Conservation (phyloP, 805 yeast genomes). For the Lachancea mirantina region DNA sequence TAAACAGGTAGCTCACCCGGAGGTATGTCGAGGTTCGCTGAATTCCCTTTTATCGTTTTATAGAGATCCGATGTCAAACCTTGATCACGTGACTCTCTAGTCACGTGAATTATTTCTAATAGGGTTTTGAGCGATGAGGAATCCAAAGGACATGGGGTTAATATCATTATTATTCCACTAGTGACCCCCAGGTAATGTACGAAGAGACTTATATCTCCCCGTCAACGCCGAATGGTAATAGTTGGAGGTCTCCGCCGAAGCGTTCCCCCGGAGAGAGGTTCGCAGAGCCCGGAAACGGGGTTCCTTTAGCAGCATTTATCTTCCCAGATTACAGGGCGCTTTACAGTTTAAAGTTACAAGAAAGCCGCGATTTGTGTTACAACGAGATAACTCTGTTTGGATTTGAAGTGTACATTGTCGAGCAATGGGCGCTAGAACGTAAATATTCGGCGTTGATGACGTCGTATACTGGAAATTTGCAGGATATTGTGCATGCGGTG, state of each 20-base stretch:
- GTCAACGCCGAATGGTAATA: neutral
- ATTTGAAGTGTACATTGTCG: conserved; percentile 84
- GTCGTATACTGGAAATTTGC: conserved; percentile 76
- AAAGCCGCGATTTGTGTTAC: conserved; percentile 34
- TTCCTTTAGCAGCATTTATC: conserved; percentile 11
- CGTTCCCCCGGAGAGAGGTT: too few relatives aligned
- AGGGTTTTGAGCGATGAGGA: too few relatives aligned
- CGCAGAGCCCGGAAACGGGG: neutral
- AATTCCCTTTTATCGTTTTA: too few relatives aligned
- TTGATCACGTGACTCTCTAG: too few relatives aligned
- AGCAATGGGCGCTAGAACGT: conserved; percentile 86
- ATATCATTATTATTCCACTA: too few relatives aligned
- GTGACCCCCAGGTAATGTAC: too few relatives aligned
- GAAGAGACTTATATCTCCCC: conserved; percentile 1
- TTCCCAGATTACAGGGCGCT: conserved; percentile 57
- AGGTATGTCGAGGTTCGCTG: too few relatives aligned
- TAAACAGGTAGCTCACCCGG: too few relatives aligned
- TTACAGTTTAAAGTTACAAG: conserved; percentile 37
- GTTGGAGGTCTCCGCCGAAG: neutral
- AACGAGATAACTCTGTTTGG: conserved; percentile 53
- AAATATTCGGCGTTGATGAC: conserved; percentile 61
- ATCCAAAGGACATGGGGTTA: too few relatives aligned
- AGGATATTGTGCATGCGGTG: conserved; percentile 55
- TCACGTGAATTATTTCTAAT: too few relatives aligned
- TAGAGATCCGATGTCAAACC: too few relatives aligned